Evolutionary conservation across 192 early-diverging fungal species (phyloP), one percentile per base, ranked within the genome.

Genomic region (Thamnidium elegans): DNA sequence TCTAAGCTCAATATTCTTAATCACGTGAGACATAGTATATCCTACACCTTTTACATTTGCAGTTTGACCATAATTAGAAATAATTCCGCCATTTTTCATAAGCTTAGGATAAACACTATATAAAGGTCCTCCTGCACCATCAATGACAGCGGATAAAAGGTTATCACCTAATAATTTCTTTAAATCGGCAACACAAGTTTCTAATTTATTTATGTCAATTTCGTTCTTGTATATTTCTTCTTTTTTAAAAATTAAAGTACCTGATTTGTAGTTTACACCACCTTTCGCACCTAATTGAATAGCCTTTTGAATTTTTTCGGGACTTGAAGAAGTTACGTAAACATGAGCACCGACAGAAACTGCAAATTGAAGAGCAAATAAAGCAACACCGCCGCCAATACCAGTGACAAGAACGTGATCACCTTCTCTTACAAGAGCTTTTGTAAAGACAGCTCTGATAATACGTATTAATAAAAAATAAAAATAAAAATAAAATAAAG

Each of bases 371-470:
- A 91, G 55, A 10, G 86, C 87, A 65, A 81, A 79, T 15, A 90
- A 59, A 0, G 89, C 89, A 45, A 89, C 87, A 36, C 89, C 89
- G 51, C 89, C 89, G 26, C 89, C 89, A 69, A 91, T 90, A 45
- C 89, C 89, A 31, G 89, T 82, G 26, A 90, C 79, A 1, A 90
- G 66, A 10, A 90, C 85, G 48, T 77, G 77, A 14, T 81, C 70
- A 4, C 83, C 86, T 8, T 70, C 50, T 30, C 67, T 55, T 23
- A 87, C 77, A 30, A 80, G 47, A 0, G 76, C 89, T 50, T 86
- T 81, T 10, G 87, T 84, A 39, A 90, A 79, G 0, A 78, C 67
- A 13, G 89, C 89, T 42, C 89, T 82, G 3, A 26, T 3, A 26
- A 26, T 26, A 26, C 26, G 26, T 3, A 26, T 26, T 26, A 26